Evolutionary conservation across 192 early-diverging fungal genomes (phyloP).

Genomic region (Coemansia sp.): DNA sequence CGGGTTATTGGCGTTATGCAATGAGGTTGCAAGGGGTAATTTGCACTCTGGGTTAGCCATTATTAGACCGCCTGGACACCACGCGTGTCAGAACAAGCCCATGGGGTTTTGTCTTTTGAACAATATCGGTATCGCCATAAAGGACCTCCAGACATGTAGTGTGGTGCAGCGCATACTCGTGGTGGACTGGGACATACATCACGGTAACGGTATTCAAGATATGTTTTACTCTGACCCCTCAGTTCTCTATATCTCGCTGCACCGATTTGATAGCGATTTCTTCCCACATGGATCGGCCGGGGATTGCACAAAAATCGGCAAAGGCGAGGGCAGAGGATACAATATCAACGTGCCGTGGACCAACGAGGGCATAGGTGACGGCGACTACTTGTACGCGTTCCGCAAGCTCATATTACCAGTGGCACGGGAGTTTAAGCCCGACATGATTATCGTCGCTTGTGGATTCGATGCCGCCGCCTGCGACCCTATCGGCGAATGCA

Average conservation of each 20-base stretch:
- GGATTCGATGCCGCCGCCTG: slow-evolving; percentile 90
- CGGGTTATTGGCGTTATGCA: slow-evolving; percentile 71
- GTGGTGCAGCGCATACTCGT: slow-evolving; percentile 70
- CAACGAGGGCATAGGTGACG: slow-evolving; percentile 70
- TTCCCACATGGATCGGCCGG: slow-evolving; percentile 72
- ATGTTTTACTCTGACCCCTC: slow-evolving; percentile 75
- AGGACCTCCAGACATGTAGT: slow-evolving; percentile 59
- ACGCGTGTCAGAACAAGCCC: slow-evolving; percentile 73
- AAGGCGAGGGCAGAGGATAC: slow-evolving; percentile 65
- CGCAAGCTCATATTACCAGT: slow-evolving; percentile 78
- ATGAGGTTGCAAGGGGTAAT: slow-evolving; percentile 65
- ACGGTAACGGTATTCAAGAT: slow-evolving; percentile 92
- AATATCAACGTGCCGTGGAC: slow-evolving; percentile 93
- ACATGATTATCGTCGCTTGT: slow-evolving; percentile 82
- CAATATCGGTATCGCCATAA: slow-evolving; percentile 85
- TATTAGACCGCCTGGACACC: slow-evolving; percentile 93
- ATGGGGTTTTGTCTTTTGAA: slow-evolving; percentile 92
- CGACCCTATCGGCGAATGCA: slow-evolving; percentile 83
- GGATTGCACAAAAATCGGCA: slow-evolving; percentile 62
- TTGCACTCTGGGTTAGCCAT: slow-evolving; percentile 84
- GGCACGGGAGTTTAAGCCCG: slow-evolving; percentile 78
- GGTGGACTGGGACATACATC: slow-evolving; percentile 95
- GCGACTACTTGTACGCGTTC: slow-evolving; percentile 89
- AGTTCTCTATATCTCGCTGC: slow-evolving; percentile 87
- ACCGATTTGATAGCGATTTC: slow-evolving; percentile 81